Evolutionary conservation across 345 rosid species (phyloP), one percentile per base, ranked within the genome.

Genomic region (Gossypium arboreum): DNA sequence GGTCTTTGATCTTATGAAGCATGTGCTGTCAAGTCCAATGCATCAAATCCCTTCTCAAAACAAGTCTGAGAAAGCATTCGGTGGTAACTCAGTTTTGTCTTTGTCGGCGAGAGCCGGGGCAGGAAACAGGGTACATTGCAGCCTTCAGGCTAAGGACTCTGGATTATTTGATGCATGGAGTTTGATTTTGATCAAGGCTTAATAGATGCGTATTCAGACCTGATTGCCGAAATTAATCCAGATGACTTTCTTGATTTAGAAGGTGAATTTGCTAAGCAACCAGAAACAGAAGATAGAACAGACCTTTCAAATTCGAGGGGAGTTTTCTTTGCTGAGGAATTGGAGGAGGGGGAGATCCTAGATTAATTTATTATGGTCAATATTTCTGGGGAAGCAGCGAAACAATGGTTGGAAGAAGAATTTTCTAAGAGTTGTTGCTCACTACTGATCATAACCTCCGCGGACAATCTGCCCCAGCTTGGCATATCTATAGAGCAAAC

Each of bases 301-400:
- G 78, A 45, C 73, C 76, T 79, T 67, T 56, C 63, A 45, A 76
- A 68, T 80, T 70, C 72, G 4, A 73, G 76, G 52, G 73, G 62
- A 59, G 73, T 39, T 60, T 63, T 73, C 44, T 18, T 70, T 27
- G 68, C 18, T 8, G 87, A 86, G 73, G 98, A 86, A 71, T 79
- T 88, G 73, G 98, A 94, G 87, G 98, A 94, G 80, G 97, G 95
- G 22, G 98, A 92, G 77, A 91, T 92, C 77, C 76, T 74, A 17
- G 88, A 92, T 65, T 91, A 81, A 68, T 67, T 60, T 55, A 17
- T 52, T n/a, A 29, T 4, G 2, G 12, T 15, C 15, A 7, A 17
- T 48, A 15, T 48, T 48, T 50, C 7, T 56, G 41, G 9, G 22
- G 72, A 68, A 68, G 56, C 12, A 15, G 41, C 9, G 20, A 12